Evolutionary conservation across 306 rosid species (phyloP).

Genomic region (Spatholobus suberectus): DNA sequence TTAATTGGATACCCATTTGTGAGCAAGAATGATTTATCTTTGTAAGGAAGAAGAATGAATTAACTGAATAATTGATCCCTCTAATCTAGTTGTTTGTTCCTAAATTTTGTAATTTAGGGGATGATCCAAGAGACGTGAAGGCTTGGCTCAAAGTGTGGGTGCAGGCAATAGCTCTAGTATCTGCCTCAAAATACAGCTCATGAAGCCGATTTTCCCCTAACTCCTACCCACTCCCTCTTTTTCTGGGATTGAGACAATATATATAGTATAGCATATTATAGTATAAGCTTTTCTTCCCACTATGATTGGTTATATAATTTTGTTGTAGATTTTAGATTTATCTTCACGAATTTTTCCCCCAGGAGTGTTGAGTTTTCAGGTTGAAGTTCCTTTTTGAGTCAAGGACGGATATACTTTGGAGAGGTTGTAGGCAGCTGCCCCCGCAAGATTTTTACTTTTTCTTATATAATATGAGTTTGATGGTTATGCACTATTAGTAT

Average conservation of each 20-base stretch:
- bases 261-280: not conserved
- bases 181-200: conserved; percentile 57
- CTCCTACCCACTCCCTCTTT: not conserved
- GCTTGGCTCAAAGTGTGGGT: conserved; percentile 95
- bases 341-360: not conserved
- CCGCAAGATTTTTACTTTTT: too few relatives aligned
- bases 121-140: conserved; percentile 85
- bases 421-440: too few relatives aligned
- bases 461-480: too few relatives aligned
- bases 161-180: conserved; percentile 85
- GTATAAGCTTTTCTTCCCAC: conserved; percentile 22
- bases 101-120: conserved; percentile 58
- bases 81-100: too few relatives aligned
- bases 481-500: too few relatives aligned
- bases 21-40: too few relatives aligned
- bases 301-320: too few relatives aligned
- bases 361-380: too few relatives aligned
- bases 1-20: too few relatives aligned
- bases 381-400: conserved; percentile 33
- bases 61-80: too few relatives aligned
- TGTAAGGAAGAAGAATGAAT: too few relatives aligned
- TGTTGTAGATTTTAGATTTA: not conserved
- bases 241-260: conserved; percentile 1
- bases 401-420: too few relatives aligned
- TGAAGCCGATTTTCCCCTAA: conserved; percentile 32